A percentile compares a stretch with the other conserved stretches of the same genome.
These are phyloP conservation scores for Termitomyces sp. DNA, from an alignment of 768 basidiomycete genomes.

Conservation along the genomic window DNA sequence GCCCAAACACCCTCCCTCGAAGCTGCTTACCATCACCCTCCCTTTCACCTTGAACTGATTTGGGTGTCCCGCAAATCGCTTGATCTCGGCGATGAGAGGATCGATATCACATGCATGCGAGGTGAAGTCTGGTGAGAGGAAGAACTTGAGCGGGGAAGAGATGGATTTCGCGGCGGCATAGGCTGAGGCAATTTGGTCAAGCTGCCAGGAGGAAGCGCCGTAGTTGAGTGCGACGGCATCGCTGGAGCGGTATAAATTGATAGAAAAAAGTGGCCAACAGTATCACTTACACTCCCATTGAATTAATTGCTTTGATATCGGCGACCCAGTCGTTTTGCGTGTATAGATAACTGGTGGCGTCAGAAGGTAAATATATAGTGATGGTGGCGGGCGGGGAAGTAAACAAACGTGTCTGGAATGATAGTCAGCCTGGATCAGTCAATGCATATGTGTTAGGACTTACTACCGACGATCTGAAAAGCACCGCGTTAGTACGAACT, in stretches of 20 bases:
- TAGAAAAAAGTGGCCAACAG: neutral
- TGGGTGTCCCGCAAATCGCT: conserved; percentile 44
- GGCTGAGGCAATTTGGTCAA: conserved; percentile 42
- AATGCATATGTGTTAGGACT: conserved; percentile 14
- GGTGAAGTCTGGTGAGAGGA: conserved; percentile 56
- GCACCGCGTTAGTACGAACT: neutral
- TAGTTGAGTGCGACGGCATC: conserved; percentile 67
- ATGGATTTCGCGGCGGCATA: conserved; percentile 45
- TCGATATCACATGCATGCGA: conserved; percentile 44
- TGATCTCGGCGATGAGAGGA: conserved; percentile 39
- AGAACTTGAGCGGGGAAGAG: conserved; percentile 45
- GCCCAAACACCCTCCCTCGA: conserved; percentile 58
- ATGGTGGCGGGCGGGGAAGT: neutral
- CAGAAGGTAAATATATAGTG: neutral
- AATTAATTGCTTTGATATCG: conserved; percentile 38
- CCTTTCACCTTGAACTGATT: conserved; percentile 54
- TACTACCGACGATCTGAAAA: conserved; percentile 44
- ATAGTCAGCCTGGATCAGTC: neutral
- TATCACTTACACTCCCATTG: conserved; percentile 37
- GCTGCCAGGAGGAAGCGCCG: conserved; percentile 52
- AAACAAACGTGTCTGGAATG: conserved; percentile 38
- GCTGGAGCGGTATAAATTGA: conserved; percentile 28
- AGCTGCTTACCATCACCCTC: conserved; percentile 59
- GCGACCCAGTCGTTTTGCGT: conserved; percentile 35
- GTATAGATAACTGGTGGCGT: conserved; percentile 33